phyloP scores from a whole-genome alignment of 805 yeast genomes.

The Zygoascus bituminiphila region DNA sequence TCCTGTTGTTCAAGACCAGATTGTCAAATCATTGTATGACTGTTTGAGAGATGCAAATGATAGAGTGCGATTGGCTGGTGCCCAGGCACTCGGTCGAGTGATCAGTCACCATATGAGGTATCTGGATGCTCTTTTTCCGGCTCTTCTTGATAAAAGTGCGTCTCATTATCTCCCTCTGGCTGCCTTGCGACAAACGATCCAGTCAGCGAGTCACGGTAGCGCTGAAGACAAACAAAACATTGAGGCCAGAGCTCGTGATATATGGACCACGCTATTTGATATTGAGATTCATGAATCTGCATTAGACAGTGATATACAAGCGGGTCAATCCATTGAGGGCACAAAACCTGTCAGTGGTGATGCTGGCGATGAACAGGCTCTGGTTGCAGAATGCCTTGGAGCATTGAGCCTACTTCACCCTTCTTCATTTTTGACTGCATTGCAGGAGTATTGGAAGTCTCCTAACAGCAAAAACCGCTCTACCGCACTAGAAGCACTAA shows the following conservation, averaged over 20 bases:
- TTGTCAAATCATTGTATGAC: neutral
- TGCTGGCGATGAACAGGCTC: conserved; percentile 4
- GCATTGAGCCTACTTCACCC: conserved; percentile 24
- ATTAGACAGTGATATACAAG: neutral
- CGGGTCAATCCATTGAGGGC: neutral
- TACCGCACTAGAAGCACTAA: conserved; percentile 31
- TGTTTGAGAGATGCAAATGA: neutral
- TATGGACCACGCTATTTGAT: conserved; percentile 24
- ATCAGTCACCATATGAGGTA: conserved; percentile 35
- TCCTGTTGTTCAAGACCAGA: neutral
- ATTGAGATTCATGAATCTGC: conserved; percentile 3
- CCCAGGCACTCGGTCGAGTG: conserved; percentile 46
- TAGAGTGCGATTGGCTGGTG: conserved; percentile 26
- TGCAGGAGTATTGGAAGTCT: conserved; percentile 23
- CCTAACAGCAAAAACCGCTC: conserved; percentile 17
- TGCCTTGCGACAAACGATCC: conserved; percentile 1
- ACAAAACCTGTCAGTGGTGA: neutral
- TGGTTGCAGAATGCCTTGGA: conserved; percentile 23
- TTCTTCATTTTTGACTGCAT: conserved; percentile 24
- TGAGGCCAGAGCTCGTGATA: neutral
- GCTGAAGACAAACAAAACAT: neutral
- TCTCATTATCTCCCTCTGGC: neutral
- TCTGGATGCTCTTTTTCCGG: conserved; percentile 33
- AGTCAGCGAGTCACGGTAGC: neutral
- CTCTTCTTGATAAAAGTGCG: conserved; percentile 18